phyloP scores from a whole-genome alignment of 495 filamentous ascomycete species.

The Parachaetomium inaequale region DNA sequence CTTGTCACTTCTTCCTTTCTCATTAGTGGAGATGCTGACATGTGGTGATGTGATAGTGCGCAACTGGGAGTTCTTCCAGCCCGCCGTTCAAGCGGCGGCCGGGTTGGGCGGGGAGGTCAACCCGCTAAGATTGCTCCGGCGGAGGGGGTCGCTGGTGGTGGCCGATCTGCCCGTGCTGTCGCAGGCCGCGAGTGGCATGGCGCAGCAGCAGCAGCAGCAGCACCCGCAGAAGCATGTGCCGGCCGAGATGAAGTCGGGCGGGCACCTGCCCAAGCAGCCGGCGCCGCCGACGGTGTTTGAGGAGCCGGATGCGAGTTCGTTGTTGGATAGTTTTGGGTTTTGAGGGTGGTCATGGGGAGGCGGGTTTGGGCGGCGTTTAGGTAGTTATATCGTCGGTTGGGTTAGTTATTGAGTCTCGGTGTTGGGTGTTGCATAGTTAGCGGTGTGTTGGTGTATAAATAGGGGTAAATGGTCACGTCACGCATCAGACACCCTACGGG shows the following conservation, averaged over 20 bases:
- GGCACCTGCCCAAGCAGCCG: constrained; percentile 55
- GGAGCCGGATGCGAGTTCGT: constrained; percentile 81
- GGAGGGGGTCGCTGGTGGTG: constrained; percentile 74
- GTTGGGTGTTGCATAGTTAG: constrained; percentile 3
- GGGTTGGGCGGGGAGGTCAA: constrained; percentile 49
- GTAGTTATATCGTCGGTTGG: not conserved
- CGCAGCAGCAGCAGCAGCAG: constrained; percentile 46
- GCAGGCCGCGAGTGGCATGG: constrained; percentile 22
- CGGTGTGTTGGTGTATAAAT: not conserved
- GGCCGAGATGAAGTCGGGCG: constrained; percentile 45
- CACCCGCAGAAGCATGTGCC: constrained; percentile 56
- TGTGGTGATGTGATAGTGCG: constrained; percentile 49
- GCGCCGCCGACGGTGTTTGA: constrained; percentile 77
- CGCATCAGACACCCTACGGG: no score
- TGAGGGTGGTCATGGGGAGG: constrained; percentile 21
- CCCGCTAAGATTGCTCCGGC: constrained; percentile 63
- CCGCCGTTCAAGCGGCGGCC: constrained; percentile 30
- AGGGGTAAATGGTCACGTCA: no score
- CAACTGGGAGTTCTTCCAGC: constrained; percentile 80
- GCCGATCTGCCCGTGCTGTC: constrained; percentile 61
- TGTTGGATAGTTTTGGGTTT: constrained; percentile 79
- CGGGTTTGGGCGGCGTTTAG: not conserved
- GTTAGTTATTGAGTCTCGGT: not conserved
- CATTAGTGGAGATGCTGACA: not conserved
- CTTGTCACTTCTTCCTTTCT: not conserved